Base-by-base conservation (phyloP, 2,329 filamentous ascomycete species). In the Talaromyces marneffei region DNA sequence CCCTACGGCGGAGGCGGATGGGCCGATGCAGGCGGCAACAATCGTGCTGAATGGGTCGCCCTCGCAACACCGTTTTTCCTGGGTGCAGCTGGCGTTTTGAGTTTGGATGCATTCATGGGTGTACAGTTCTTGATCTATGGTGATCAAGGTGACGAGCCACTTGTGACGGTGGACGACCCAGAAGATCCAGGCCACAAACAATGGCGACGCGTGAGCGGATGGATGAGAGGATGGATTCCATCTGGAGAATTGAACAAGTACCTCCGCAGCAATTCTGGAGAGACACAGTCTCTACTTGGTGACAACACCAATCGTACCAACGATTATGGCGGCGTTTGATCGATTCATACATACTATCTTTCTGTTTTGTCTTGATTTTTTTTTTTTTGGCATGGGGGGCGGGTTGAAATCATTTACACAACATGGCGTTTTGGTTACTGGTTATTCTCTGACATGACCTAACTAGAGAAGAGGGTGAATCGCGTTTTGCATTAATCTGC, bases 211-310 rank as follows among this genome's bases (percentile, higher is more conserved):
- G 84, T 87, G 5, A 83, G 78, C 61, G 85, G 85, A 9, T 87
- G 84, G 84, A 86, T 87, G 84, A 78, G 85, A 62, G 85, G 85
- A 2, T 87, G 85, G 85, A 80, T 86, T 37, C 85, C 85, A 59
- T 77, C 77, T n/a, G 55, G 59, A 9, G 62, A 61, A n/a, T 46
- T 55, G n/a, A 59, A 59, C 33, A 58, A 18, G 74, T 80, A 27
- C 74, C 75, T 20, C 74, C 76, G 33, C 67, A 70, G 29, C 70
- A 50, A 33, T 31, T 62, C 60, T 16, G 48, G 20, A 53, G 57
- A 53, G 40, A 59, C 57, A 1, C 57, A 29, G 46, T 48, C 57
- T 40, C 39, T 59, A 31, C 48, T 59, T 23, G 35, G 57, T 25
- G 44, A 50, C 10, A 39, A 52, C 23, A 14, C 14, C 18, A 59